Conservation (phyloP, 2,329 filamentous ascomycete genomes). For the Metarhizium anisopliae region DNA sequence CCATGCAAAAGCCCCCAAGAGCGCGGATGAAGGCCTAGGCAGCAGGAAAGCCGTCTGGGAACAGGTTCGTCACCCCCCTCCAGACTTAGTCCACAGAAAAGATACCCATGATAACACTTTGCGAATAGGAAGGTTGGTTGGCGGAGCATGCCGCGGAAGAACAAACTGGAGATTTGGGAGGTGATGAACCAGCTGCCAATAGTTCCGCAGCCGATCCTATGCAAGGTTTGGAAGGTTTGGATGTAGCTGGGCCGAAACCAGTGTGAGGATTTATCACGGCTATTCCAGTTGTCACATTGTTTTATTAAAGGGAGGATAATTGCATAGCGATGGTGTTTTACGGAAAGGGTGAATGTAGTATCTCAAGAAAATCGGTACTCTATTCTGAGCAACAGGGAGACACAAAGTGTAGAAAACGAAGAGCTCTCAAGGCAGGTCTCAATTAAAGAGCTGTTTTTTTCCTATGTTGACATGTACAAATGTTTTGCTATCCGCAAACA, state of each 20-base stretch:
- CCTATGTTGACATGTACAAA: constrained; percentile 10
- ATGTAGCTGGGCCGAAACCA: constrained; percentile 85
- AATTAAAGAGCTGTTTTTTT: constrained; percentile 8
- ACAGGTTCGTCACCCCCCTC: constrained; percentile 54
- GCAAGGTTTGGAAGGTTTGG: constrained; percentile 87
- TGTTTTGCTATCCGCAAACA: constrained; percentile 5
- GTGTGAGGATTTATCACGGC: constrained; percentile 38
- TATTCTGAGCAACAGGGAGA: constrained; percentile 12
- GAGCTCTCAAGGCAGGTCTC: constrained; percentile 2
- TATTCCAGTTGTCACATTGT: constrained; percentile 5
- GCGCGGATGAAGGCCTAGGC: constrained; percentile 75
- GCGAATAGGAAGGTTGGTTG: constrained; percentile 79
- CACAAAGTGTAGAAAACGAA: constrained; percentile 13
- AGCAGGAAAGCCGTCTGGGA: constrained; percentile 96
- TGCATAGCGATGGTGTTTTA: constrained; percentile 40
- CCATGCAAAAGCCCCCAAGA: constrained; percentile 85
- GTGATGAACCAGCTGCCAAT: constrained; percentile 23
- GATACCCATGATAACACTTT: neutral
- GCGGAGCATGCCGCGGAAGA: constrained; percentile 82
- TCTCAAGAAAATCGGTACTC: constrained; percentile 6
- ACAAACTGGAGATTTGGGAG: constrained; percentile 38
- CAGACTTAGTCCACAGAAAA: neutral
- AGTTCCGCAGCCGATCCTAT: constrained; percentile 70
- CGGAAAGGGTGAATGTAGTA: constrained; percentile 15
- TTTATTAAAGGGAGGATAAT: constrained; percentile 11